Base-by-base conservation (phyloP, 2,329 filamentous ascomycete species). In the Tolypocladium amazonense region DNA sequence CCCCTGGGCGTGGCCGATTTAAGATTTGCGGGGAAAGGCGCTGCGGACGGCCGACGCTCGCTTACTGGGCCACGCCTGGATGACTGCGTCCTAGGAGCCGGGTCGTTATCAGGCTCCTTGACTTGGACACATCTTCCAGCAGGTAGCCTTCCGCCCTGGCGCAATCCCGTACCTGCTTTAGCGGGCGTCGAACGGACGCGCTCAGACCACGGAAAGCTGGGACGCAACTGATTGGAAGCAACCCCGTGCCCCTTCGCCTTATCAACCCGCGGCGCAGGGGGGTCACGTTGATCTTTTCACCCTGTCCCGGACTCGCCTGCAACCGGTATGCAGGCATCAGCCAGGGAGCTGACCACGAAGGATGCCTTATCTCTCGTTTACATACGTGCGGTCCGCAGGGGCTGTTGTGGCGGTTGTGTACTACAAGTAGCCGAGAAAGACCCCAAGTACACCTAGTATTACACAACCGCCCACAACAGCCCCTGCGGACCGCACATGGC, bases 21-120 rank as follows among this genome's bases (percentile, higher is more conserved):
- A 54, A 59, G 57, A 57, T 54, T 25, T 61, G 59, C 59, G 59
- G 59, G 53, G 59, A 23, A 59, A 3, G 15, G 39, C 35, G 59
- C 2, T 18, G 20, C 30, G 38, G n/a, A 12, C 45, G 43, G 41
- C 3, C 12, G 5, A n/a, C n/a, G n/a, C n/a, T n/a, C n/a, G n/a
- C n/a, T n/a, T 7, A 30, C 45, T 50, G 45, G 45, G 7, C 45
- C 6, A 50, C 18, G 25, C 25, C 7, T 8, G 27, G 47, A 52
- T 12, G 47, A 12, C 47, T 14, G 14, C 6, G 47, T 30, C 45
- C 25, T 25, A 30, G 2, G 15, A 52, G 15, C 5, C 47, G 18
- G 50, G 50, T 23, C n/a, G 50, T 53, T 35, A 53, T 35, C 50
- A 54, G 6, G 30, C 30, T 8, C 20, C 9, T 35, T 7, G 20